These are phyloP conservation scores for Umbelopsis isabellina DNA, from an alignment of 192 early-diverging fungal genomes.

Conservation along the genomic window DNA sequence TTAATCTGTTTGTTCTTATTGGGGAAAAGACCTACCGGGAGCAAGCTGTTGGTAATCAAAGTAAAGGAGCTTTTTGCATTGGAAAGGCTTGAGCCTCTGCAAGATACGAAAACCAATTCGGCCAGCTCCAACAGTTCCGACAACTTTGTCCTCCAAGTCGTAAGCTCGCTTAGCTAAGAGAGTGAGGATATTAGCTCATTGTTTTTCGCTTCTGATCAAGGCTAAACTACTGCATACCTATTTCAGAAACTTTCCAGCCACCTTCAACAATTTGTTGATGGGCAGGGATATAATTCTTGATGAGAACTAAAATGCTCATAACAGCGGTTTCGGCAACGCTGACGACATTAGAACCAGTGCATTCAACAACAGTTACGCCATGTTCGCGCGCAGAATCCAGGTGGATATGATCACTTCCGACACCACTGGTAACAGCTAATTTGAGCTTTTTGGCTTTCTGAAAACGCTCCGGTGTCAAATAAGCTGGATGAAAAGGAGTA, in stretches of 20 bases:
- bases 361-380: constrained; percentile 26
- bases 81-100: constrained; percentile 28
- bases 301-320: constrained; percentile 18
- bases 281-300: constrained; percentile 12
- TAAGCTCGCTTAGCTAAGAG: constrained; percentile 4
- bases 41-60: constrained; percentile 7
- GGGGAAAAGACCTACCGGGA: background rate
- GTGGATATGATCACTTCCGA: constrained; percentile 29
- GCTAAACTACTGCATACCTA: background rate
- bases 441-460: constrained; percentile 34
- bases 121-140: constrained; percentile 27
- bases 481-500: constrained; percentile 30
- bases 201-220: too few species aligned
- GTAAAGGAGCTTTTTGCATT: constrained; percentile 23
- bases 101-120: constrained; percentile 33
- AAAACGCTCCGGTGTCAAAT: constrained; percentile 26
- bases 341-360: constrained; percentile 29
- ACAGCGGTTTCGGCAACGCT: constrained; percentile 7
- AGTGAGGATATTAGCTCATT: too few species aligned
- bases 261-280: constrained; percentile 11
- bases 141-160: constrained; percentile 29
- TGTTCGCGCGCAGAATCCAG: background rate
- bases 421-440: constrained; percentile 28
- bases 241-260: constrained; percentile 25
- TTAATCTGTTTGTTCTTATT: background rate